Conservation (phyloP, 202 grass and related monocot genomes). For the Elaeis oleifera region DNA sequence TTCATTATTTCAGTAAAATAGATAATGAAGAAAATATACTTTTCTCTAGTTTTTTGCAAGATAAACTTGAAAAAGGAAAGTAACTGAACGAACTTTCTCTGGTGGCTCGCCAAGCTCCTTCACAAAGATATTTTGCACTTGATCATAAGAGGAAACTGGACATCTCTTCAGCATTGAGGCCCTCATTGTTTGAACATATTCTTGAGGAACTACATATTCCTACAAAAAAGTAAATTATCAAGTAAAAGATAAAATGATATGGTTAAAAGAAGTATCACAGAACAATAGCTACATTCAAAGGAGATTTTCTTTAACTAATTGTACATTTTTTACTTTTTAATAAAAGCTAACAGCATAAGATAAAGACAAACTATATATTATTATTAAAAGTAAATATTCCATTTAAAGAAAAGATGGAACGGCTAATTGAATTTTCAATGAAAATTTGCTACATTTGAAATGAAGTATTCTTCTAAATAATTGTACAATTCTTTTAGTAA, state of each 20-base stretch:
- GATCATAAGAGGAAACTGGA: conserved; percentile 71
- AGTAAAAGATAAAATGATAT: conserved; percentile 10
- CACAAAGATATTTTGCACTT: conserved; percentile 53
- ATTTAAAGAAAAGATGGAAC: too few relatives aligned
- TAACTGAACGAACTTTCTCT: conserved; percentile 46
- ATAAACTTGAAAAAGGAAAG: conserved; percentile 10
- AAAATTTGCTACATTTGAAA: too few relatives aligned
- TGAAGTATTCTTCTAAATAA: too few relatives aligned
- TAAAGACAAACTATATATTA: too few relatives aligned
- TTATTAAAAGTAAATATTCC: too few relatives aligned
- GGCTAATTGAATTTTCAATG: too few relatives aligned
- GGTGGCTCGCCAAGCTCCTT: conserved; percentile 73
- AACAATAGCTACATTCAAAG: background rate
- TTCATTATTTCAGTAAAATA: too few relatives aligned
- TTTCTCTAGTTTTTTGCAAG: background rate
- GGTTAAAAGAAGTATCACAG: background rate
- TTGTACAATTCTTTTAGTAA: too few relatives aligned
- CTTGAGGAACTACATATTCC: conserved; percentile 87
- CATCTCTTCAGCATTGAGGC: conserved; percentile 86
- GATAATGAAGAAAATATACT: too few relatives aligned
- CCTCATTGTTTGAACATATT: conserved; percentile 86
- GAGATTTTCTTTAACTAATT: too few relatives aligned
- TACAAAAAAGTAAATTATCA: conserved; percentile 7
- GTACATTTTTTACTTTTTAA: too few relatives aligned
- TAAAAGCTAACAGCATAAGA: too few relatives aligned